These are phyloP conservation scores for Ustilago cynodontis DNA, from an alignment of 1,284 basidiomycete species.

Conservation along the genomic window DNA sequence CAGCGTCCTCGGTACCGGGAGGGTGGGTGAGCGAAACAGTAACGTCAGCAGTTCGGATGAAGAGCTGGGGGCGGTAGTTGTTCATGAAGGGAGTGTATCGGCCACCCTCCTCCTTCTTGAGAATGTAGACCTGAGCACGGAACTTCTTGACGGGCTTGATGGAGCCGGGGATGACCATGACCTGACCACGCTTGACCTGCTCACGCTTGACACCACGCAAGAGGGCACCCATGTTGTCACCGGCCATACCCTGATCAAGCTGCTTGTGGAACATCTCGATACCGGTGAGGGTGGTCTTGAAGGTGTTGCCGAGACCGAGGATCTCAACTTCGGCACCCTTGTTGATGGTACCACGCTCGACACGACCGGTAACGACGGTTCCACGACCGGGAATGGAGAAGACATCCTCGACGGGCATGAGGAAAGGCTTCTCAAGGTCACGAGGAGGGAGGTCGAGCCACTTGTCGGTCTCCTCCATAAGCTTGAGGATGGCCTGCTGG, in stretches of 20 bases:
- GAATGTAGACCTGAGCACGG: conserved; percentile 71
- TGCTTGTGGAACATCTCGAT: conserved; percentile 99
- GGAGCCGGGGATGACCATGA: conserved; percentile 88
- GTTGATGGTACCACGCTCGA: conserved; percentile 90
- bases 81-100: conserved; percentile 97
- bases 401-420: conserved; percentile 96
- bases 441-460: conserved; percentile 97
- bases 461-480: conserved; percentile 88
- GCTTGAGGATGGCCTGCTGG: conserved; percentile 82
- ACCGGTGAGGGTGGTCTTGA: conserved; percentile 96
- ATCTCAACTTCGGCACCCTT: conserved; percentile 97
- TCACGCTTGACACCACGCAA: conserved; percentile 98
- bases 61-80: conserved; percentile 96
- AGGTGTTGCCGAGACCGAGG: conserved; percentile 82
- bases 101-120: conserved; percentile 98
- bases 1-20: conserved; percentile 74
- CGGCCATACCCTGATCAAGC: conserved; percentile 95
- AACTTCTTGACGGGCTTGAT: conserved; percentile 96
- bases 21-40: conserved; percentile 89
- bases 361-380: conserved; percentile 96
- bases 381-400: conserved; percentile 99
- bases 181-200: conserved; percentile 92
- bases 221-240: conserved; percentile 99
- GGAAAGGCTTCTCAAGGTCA: conserved; percentile 98
- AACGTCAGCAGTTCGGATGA: conserved; percentile 95